Conservation (phyloP, 345 rosid species). For the Eucalyptus dawsonii region DNA sequence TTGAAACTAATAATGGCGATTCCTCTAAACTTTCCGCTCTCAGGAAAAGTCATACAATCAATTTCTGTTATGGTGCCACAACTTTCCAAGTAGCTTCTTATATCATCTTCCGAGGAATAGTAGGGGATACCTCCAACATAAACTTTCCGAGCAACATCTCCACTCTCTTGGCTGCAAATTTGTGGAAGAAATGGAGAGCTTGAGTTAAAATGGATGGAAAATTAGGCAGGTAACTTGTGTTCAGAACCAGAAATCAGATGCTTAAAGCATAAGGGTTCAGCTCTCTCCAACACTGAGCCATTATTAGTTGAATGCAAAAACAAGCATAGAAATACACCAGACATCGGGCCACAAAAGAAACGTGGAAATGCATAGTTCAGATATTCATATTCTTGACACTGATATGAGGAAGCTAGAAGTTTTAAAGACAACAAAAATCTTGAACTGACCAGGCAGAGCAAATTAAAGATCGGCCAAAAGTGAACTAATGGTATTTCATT, state of each 20-base stretch:
- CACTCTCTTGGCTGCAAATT: constrained; percentile 38
- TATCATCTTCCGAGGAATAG: constrained; percentile 74
- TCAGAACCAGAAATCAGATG: not conserved
- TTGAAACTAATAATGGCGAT: constrained; percentile 69
- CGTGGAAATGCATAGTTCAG: not conserved
- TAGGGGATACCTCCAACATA: constrained; percentile 95
- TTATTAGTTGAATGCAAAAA: not conserved
- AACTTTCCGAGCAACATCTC: constrained; percentile 37
- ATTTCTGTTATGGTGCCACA: constrained; percentile 69
- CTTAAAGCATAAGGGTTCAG: not conserved
- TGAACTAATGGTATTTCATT: not conserved
- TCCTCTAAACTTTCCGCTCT: constrained; percentile 81
- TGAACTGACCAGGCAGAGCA: not conserved
- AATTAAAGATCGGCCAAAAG: not conserved
- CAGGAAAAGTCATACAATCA: constrained; percentile 82
- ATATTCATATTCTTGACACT: not conserved
- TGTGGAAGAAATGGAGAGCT: not conserved
- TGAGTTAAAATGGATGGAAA: not conserved
- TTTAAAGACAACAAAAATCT: not conserved
- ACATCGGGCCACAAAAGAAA: not conserved
- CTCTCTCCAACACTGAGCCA: not conserved
- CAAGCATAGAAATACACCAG: not conserved
- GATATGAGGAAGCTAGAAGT: not conserved
- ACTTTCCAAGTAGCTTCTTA: constrained; percentile 67
- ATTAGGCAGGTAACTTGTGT: not conserved